Conservation (phyloP, 2,329 filamentous ascomycete genomes). For the Aspergillus unguis region DNA sequence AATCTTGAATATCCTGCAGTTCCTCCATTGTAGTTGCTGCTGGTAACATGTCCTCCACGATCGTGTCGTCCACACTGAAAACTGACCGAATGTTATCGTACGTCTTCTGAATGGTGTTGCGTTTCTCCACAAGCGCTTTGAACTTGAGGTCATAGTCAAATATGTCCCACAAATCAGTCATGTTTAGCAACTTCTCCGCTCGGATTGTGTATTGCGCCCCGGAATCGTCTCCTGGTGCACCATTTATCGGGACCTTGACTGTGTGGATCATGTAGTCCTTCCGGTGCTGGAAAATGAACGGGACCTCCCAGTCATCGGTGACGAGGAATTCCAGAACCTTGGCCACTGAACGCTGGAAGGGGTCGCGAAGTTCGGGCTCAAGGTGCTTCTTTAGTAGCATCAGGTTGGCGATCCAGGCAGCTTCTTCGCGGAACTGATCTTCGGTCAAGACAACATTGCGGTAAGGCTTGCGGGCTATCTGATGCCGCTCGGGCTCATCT, state of each 20-base stretch:
- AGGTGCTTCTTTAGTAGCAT: conserved; percentile 85
- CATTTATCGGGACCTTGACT: conserved; percentile 64
- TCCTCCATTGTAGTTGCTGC: conserved; percentile 86
- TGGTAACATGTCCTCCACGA: conserved; percentile 78
- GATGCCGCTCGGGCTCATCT: conserved; percentile 92
- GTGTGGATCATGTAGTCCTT: conserved; percentile 97
- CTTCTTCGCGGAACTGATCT: conserved; percentile 86
- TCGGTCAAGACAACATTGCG: conserved; percentile 74
- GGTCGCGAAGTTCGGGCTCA: conserved; percentile 66
- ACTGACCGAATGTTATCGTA: conserved; percentile 71
- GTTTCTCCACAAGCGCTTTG: conserved; percentile 85
- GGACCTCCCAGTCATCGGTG: conserved; percentile 89
- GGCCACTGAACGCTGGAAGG: conserved; percentile 82
- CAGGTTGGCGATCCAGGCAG: conserved; percentile 84
- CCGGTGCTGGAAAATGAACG: conserved; percentile 96
- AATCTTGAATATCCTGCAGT: conserved; percentile 93
- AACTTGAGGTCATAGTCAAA: conserved; percentile 95
- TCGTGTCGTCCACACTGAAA: conserved; percentile 63
- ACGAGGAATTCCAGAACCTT: conserved; percentile 96
- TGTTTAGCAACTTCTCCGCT: conserved; percentile 84
- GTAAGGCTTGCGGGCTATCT: conserved; percentile 86
- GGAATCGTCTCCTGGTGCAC: conserved; percentile 61
- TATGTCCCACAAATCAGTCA: conserved; percentile 92
- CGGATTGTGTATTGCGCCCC: conserved; percentile 68
- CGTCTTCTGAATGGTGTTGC: conserved; percentile 76